Evolutionary conservation across 257 asterid species (phyloP), one percentile per base, ranked within the genome.

Genomic region (Solanum chiquidenum): DNA sequence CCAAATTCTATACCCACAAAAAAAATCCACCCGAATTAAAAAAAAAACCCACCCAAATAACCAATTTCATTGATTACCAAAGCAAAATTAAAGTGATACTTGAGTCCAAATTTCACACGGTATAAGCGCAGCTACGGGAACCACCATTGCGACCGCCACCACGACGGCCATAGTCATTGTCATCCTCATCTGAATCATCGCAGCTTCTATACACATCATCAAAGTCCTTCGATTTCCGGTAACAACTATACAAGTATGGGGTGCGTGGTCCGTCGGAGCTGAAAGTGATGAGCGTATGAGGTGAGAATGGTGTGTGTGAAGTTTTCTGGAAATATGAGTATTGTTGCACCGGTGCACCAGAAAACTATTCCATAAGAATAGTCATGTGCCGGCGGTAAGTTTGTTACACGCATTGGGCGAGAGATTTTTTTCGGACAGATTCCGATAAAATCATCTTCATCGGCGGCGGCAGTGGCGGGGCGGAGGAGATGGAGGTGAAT

Each of bases 301-400:
- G 97, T 0, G 91, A 84, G 1, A 89, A 92, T 35, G 94, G 95
- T 7, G 99, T 96, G 72, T 96, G 98, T 89, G 97, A 92, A 88
- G 98, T 98, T 21, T 95, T 96, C 84, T 77, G 92, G 46, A 85
- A 37, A 40, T 96, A 93, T 20, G 87, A 95, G 89, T 96, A 95
- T 90, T 96, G 99, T 87, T 95, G 99, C 82, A 90, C 92, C 82
- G 99, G 99, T 84, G 98, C 96, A 91, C 42, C 11, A 2, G 11
- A 38, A 38, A 38, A 38, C 42, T 38, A 38, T 38, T 38, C 42
- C 11, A 38, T 38, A 38, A 38, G 11, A 38, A 38, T 38, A 38
- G 42, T 8, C 42, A 8, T 38, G 42, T 38, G 42, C 42, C 42
- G 42, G 42, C 42, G 42, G 42, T 38, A 38, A 11, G 3, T 38